Conservation (phyloP, 2,329 filamentous ascomycete genomes). For the Hypoxylon sp. region DNA sequence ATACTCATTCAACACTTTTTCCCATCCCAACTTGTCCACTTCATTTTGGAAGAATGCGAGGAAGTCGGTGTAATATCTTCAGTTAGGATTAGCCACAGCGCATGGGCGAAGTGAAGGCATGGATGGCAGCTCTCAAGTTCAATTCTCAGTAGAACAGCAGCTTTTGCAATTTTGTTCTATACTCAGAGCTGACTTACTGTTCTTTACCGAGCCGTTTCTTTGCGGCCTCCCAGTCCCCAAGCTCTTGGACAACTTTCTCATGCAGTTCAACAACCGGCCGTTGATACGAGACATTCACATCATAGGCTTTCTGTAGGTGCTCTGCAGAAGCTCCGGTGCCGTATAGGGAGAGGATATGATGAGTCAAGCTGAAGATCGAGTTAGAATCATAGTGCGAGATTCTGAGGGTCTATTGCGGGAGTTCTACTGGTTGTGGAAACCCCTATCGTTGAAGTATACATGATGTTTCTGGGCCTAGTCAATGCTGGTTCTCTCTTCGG, state of each 20-base stretch:
- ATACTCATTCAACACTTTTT: slow-evolving; percentile 72
- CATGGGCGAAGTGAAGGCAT: background rate
- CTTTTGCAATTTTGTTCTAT: background rate
- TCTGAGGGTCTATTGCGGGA: background rate
- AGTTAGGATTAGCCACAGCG: slow-evolving; percentile 2
- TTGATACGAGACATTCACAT: slow-evolving; percentile 76
- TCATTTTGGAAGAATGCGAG: slow-evolving; percentile 81
- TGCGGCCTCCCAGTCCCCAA: slow-evolving; percentile 69
- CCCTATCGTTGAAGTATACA: slow-evolving; percentile 80
- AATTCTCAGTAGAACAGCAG: background rate
- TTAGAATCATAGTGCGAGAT: slow-evolving; percentile 16
- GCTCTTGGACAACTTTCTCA: slow-evolving; percentile 63
- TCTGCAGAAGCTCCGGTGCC: slow-evolving; percentile 75
- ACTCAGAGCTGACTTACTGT: slow-evolving; percentile 45
- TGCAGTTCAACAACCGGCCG: slow-evolving; percentile 62
- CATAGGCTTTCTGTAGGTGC: slow-evolving; percentile 73
- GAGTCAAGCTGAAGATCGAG: slow-evolving; percentile 65
- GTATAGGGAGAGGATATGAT: slow-evolving; percentile 82
- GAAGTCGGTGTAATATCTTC: slow-evolving; percentile 75
- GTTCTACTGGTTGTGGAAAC: slow-evolving; percentile 84
- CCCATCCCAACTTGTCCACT: slow-evolving; percentile 74
- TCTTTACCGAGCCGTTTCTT: slow-evolving; percentile 71
- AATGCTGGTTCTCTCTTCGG: slow-evolving; percentile 2
- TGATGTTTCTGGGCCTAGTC: slow-evolving; percentile 66
- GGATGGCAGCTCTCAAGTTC: background rate